These are phyloP conservation scores for Neckera pumila DNA, from an alignment of 225 moss, liverwort and hornwort genomes.

Conservation along the genomic window DNA sequence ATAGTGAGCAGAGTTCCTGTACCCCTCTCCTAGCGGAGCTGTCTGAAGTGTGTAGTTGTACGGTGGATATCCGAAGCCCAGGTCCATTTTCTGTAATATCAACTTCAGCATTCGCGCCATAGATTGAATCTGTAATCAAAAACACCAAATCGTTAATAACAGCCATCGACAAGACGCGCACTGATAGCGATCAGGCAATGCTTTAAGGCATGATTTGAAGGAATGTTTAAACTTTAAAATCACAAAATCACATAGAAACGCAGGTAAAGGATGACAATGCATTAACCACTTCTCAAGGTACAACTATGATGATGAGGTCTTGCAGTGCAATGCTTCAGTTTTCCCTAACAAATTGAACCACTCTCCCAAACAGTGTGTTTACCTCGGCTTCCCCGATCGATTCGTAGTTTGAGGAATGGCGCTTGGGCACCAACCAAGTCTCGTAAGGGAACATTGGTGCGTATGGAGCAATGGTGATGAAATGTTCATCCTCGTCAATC, in stretches of 20 bases:
- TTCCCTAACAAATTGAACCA: neutral
- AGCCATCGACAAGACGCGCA: neutral
- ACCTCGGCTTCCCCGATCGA: conserved; percentile 42
- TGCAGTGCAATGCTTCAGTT: neutral
- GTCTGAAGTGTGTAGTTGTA: conserved; percentile 85
- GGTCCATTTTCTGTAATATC: conserved; percentile 49
- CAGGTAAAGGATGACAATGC: neutral
- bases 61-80: conserved; percentile 50
- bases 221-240: neutral
- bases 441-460: conserved; percentile 75
- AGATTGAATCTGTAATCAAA: conserved; percentile 23
- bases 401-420: conserved; percentile 66
- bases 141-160: neutral
- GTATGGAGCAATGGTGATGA: conserved; percentile 49
- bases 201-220: neutral
- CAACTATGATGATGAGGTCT: neutral
- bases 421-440: conserved; percentile 69
- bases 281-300: neutral
- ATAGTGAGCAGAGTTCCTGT: conserved; percentile 27
- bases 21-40: conserved; percentile 40
- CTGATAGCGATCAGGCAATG: neutral
- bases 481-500: conserved; percentile 50
- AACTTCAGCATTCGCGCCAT: conserved; percentile 59
- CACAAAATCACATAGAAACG: neutral
- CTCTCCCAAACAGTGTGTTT: neutral